Base-by-base conservation (phyloP, 2,329 filamentous ascomycete genomes). In the Epichloe sylvatica region DNA sequence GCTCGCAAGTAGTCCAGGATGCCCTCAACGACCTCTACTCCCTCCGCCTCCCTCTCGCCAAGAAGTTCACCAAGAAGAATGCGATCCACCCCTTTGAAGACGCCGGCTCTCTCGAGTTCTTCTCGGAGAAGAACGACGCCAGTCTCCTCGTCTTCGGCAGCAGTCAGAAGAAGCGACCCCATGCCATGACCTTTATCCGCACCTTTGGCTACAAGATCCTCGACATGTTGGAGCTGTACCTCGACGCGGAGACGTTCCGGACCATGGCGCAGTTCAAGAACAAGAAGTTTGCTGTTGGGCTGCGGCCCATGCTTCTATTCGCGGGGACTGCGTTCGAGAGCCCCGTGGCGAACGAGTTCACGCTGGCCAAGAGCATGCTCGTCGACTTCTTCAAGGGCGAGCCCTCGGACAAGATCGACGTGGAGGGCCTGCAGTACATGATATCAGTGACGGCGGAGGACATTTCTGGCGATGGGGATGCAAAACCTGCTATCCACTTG, bases 21-120 rank as follows among this genome's bases (percentile, higher is more conserved):
- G 86, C 88, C 51, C 74, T 96, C 54, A 84, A 81, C 57, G 92
- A 96, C 60, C 78, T 98, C 50, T 80, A 88, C 68, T 78, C 86
- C 45, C 75, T 98, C 62, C 90, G 91, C 60, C 82, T 85, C 61
- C 89, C 90, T 2, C 76, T 91, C 53, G 83, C 83, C 55, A 84
- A 94, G 67, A 89, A 90, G 58, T 95, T 98, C 72, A 86, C 81
- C 69, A 98, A 97, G 78, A 97, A 97, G 74, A 98, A 98, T 69
- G 76, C 81, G 58, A 84, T 95, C 60, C 89, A 92, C 67, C 92
- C 92, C 2, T 98, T 98, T 67, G 91, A 96, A 67, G 89, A 94
- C 65, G 72, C 85, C 55, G 75, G 83, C 30, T 91, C 85, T 48
- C 78, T 97, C 57, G 88, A 96, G 69, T 98, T 98, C 73, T 90